Percentiles rank a stretch among this genome's conserved stretches.
phyloP scores from a whole-genome alignment of 129 eudicot species.

The Tagetes patula region DNA sequence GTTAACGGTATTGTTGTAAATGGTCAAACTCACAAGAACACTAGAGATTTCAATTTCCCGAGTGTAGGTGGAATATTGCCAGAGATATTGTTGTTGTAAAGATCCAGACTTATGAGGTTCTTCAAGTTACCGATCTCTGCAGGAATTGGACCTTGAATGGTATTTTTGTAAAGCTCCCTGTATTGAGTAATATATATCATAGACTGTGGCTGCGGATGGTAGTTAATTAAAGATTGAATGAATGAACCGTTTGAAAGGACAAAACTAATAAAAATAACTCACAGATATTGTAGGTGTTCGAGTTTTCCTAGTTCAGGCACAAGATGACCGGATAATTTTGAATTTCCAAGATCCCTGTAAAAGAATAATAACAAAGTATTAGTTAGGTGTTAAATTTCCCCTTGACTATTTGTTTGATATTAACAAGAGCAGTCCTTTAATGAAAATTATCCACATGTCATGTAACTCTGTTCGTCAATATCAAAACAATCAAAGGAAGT shows the following conservation, averaged over 20 bases:
- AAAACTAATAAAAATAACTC: constrained; percentile 33
- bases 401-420: background rate
- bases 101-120: constrained; percentile 84
- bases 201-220: background rate
- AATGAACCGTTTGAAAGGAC: background rate
- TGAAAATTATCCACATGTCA: background rate
- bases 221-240: background rate
- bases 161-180: constrained; percentile 95
- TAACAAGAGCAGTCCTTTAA: background rate
- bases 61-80: constrained; percentile 80
- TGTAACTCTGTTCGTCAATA: background rate
- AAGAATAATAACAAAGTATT: background rate
- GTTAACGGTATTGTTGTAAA: background rate
- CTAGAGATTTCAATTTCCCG: constrained; percentile 76
- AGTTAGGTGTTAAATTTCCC: constrained; percentile 12
- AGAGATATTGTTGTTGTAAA: constrained; percentile 84
- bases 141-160: constrained; percentile 80
- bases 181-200: constrained; percentile 12
- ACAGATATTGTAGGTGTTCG: constrained; percentile 93
- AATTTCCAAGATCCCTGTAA: constrained; percentile 90
- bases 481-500: background rate
- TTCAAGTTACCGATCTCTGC: constrained; percentile 83
- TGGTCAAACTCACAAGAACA: constrained; percentile 78
- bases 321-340: constrained; percentile 87
- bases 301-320: constrained; percentile 90